Conservation (phyloP, 2,329 filamentous ascomycete genomes). For the Sarocladiaceae sp. region DNA sequence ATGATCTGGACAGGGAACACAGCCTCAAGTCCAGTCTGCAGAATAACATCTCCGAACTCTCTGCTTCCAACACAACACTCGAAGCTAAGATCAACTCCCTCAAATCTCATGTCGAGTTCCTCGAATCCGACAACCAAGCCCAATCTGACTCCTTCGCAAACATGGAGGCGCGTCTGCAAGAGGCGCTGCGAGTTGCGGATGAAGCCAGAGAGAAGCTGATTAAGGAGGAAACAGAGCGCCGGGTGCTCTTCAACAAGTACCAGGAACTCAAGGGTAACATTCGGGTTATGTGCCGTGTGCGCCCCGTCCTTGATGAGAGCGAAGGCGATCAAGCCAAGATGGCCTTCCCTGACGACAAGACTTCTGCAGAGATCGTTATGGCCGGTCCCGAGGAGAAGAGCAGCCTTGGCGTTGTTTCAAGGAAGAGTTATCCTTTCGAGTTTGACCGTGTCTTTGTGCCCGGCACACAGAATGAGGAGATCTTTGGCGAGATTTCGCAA, state of each 20-base stretch:
- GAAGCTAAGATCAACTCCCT: constrained; percentile 72
- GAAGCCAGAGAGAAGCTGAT: constrained; percentile 74
- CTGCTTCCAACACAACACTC: constrained; percentile 56
- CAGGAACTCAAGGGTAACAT: constrained; percentile 98
- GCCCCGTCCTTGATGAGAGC: constrained; percentile 56
- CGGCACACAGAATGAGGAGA: constrained; percentile 67
- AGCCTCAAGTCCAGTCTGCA: constrained; percentile 49
- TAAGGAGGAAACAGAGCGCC: constrained; percentile 81
- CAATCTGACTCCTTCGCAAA: constrained; percentile 80
- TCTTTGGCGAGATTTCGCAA: constrained; percentile 95
- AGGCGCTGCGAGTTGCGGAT: constrained; percentile 64
- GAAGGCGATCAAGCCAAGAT: constrained; percentile 68
- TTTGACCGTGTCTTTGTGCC: constrained; percentile 93
- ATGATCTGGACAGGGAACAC: constrained; percentile 57
- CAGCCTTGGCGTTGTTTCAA: constrained; percentile 66
- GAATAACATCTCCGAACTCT: constrained; percentile 50
- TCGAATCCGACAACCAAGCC: constrained; percentile 83
- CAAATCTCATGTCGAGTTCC: constrained; percentile 76
- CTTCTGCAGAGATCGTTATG: constrained; percentile 80
- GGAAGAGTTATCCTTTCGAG: constrained; percentile 77
- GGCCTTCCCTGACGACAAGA: constrained; percentile 73
- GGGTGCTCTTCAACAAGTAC: constrained; percentile 94
- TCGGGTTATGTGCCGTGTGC: constrained; percentile 92
- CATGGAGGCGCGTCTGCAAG: constrained; percentile 73
- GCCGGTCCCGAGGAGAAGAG: constrained; percentile 78